A percentile compares a stretch with the other conserved stretches of the same genome.
Conservation (phyloP, 2,329 filamentous ascomycete genomes). For the Bipolaris sorokiniana region DNA sequence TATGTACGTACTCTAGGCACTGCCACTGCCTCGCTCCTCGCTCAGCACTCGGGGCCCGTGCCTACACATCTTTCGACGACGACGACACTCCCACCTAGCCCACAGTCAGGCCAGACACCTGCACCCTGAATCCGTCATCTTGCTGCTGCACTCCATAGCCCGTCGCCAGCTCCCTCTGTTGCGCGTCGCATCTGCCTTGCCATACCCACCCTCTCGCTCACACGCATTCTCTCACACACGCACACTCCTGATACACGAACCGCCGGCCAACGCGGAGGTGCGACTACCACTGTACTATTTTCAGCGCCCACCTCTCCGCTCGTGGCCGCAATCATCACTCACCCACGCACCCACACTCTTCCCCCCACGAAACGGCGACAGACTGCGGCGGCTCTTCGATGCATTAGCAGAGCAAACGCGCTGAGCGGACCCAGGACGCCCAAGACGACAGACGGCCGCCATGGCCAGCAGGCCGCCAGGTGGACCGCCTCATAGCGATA, state of each 20-base stretch:
- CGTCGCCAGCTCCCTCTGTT: conserved; percentile 6
- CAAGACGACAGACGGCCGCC: conserved; percentile 35
- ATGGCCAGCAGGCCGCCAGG: conserved; percentile 63
- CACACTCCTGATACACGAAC: conserved; percentile 8
- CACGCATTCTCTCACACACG: not conserved
- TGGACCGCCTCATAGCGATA: conserved; percentile 56
- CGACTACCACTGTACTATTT: not conserved
- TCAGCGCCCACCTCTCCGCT: conserved; percentile 7
- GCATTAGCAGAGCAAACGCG: conserved; percentile 28
- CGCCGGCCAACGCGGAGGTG: conserved; percentile 11
- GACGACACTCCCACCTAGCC: conserved; percentile 11
- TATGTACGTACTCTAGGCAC: conserved; percentile 8
- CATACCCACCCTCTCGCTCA: not conserved
- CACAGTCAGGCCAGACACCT: not conserved
- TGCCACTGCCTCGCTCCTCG: conserved; percentile 1
- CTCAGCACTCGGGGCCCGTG: conserved; percentile 16
- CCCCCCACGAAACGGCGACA: not conserved
- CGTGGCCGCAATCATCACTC: conserved; percentile 11
- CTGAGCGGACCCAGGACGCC: conserved; percentile 30
- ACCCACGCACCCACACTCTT: conserved; percentile 1
- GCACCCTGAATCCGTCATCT: conserved; percentile 9
- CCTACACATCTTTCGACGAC: conserved; percentile 18
- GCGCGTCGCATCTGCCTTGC: not conserved
- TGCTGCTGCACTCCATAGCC: not conserved
- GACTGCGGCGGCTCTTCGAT: conserved; percentile 26